Conservation (phyloP, 2,329 filamentous ascomycete species). For the Conoideocrella luteorostrata region DNA sequence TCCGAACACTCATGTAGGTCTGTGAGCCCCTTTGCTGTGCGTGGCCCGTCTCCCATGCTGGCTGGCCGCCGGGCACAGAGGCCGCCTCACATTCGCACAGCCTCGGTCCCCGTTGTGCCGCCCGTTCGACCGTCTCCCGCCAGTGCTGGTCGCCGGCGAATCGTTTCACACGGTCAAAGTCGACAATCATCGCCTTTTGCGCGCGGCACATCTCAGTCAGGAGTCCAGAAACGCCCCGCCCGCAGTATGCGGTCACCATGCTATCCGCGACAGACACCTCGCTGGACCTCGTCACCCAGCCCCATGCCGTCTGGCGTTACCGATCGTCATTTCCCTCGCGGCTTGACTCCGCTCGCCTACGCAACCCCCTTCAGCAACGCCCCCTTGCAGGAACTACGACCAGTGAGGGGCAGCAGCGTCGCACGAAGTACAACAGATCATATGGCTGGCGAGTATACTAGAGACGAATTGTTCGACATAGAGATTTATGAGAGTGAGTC, state of each 20-base stretch:
- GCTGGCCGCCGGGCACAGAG: conserved; percentile 35
- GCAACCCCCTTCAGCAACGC: conserved; percentile 67
- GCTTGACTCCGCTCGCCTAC: conserved; percentile 60
- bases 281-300: conserved; percentile 46
- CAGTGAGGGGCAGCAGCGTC: conserved; percentile 21
- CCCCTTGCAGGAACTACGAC: conserved; percentile 36
- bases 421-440: conserved; percentile 22
- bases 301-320: conserved; percentile 29
- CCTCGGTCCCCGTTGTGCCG: conserved; percentile 42
- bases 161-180: conserved; percentile 36
- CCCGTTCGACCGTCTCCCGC: conserved; percentile 31
- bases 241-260: conserved; percentile 54
- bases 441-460: conserved; percentile 23
- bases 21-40: conserved; percentile 24
- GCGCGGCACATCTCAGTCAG: conserved; percentile 19
- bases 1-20: conserved; percentile 20
- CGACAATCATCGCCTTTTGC: conserved; percentile 26
- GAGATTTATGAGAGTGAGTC: conserved; percentile 29
- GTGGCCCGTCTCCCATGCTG: conserved; percentile 34
- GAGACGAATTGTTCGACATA: conserved; percentile 30
- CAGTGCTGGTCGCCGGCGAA: conserved; percentile 33
- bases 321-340: conserved; percentile 22
- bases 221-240: conserved; percentile 42
- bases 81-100: conserved; percentile 44
- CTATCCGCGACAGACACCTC: conserved; percentile 45